These are phyloP conservation scores for Pezicula carpinea DNA, from an alignment of 2,329 filamentous ascomycete genomes.

Conservation along the genomic window DNA sequence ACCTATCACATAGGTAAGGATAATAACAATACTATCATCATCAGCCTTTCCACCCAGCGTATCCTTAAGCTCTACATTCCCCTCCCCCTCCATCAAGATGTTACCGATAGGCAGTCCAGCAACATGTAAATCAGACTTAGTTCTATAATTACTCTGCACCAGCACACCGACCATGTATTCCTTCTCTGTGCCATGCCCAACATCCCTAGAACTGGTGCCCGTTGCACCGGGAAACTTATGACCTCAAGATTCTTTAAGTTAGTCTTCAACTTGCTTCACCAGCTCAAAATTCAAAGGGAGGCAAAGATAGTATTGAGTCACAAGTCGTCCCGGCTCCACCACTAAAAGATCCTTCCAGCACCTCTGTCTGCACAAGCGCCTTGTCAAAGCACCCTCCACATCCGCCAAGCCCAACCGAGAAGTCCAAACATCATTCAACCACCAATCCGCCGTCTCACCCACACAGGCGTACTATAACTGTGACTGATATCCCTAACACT, in stretches of 20 bases:
- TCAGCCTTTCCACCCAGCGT: constrained; percentile 42
- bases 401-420: constrained; percentile 50
- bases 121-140: constrained; percentile 50
- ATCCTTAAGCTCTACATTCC: constrained; percentile 22
- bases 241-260: not conserved
- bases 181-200: constrained; percentile 40
- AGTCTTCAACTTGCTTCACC: too few relatives aligned
- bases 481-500: constrained; percentile 20
- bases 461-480: constrained; percentile 45
- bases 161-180: constrained; percentile 57
- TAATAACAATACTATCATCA: constrained; percentile 57
- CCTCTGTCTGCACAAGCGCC: constrained; percentile 41
- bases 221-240: constrained; percentile 65
- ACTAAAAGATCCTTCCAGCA: constrained; percentile 58
- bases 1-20: constrained; percentile 49
- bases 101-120: constrained; percentile 58
- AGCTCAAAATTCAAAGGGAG: too few relatives aligned
- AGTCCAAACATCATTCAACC: constrained; percentile 51
- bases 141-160: constrained; percentile 63
- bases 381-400: constrained; percentile 48
- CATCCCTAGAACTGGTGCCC: constrained; percentile 53
- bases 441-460: constrained; percentile 60
- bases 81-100: constrained; percentile 41
- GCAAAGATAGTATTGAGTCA: too few relatives aligned
- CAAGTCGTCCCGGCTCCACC: constrained; percentile 67